Base-by-base conservation (phyloP, 2,329 filamentous ascomycete species). In the Aspergillus versicolor region DNA sequence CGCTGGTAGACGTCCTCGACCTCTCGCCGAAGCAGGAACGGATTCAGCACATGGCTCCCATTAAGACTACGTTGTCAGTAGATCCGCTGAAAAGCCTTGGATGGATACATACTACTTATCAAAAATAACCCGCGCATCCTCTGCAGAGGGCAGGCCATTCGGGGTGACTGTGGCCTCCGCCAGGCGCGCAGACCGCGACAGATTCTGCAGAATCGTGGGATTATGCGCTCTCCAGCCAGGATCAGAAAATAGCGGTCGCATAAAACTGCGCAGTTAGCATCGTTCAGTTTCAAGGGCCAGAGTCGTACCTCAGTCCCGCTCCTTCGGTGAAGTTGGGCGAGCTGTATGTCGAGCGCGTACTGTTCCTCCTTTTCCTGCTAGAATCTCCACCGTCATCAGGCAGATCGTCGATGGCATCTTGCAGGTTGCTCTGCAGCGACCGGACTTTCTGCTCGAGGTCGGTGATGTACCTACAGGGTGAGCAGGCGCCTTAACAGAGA, bases 1-100 rank as follows among this genome's bases (percentile, higher is more conserved):
- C 57, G 52, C 2, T 48, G 12, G 42, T 63, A 64, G 9, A 69
- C 46, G 8, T 52, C 56, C 30, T 60, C 50, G 0, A 72, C 58
- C 19, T 70, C 61, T 11, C 61, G 60, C 6, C 67, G 62, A 9
- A 70, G 61, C 15, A 72, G 54, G 24, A 70, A 66, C 7, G 70
- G 69, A 19, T 61, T 64, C 32, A 70, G 64, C 8, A 70, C 34
- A 57, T 65, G 55, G 48, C 56, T 59, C 42, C 52, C 57, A 38
- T 34, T 57, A 11, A 64, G 27, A 37, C 61, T 66, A 13, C 19
- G 3, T 34, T 8, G 3, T 30, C 12, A 41, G 30, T 27, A 19
- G 17, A 19, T 19, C 17, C 17, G 17, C 17, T 19, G 17, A 19
- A 2, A 19, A 19, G 17, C 17, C 17, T 19, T 19, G 17, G 17